Conservation (phyloP, 176 grass and related monocot genomes). For the Eremochloa ophiuroides region DNA sequence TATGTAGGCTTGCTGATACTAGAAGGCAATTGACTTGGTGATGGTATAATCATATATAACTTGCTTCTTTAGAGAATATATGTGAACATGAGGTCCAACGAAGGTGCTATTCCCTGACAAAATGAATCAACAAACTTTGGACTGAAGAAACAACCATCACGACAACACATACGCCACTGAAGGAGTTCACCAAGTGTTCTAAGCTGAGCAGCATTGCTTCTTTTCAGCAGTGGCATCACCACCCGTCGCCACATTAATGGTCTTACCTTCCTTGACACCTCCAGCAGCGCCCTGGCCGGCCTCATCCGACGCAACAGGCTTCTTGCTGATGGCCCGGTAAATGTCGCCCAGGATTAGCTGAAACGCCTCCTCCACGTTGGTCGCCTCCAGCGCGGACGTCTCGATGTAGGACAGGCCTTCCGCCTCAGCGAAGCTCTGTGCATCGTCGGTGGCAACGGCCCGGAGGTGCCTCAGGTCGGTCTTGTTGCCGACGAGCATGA, state of each 20-base stretch:
- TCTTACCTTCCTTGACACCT: conserved; percentile 74
- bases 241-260: conserved; percentile 45
- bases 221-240: conserved; percentile 39
- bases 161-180: not conserved
- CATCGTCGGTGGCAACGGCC: conserved; percentile 52
- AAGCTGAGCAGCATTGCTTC: conserved; percentile 80
- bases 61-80: conserved; percentile 29
- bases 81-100: conserved; percentile 32
- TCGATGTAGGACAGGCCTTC: conserved; percentile 82
- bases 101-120: conserved; percentile 36
- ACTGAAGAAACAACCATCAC: conserved; percentile 19
- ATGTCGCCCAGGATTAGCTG: conserved; percentile 80
- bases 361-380: conserved; percentile 82
- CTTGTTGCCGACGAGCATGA: conserved; percentile 95
- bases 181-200: too few species aligned
- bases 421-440: conserved; percentile 47
- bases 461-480: conserved; percentile 73
- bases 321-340: conserved; percentile 78
- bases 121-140: conserved; percentile 43
- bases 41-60: conserved; percentile 29
- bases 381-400: conserved; percentile 76
- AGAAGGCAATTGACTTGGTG: conserved; percentile 5
- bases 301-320: conserved; percentile 48
- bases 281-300: conserved; percentile 7
- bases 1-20: not conserved